Base-by-base conservation (phyloP, 768 basidiomycete genomes). In the Wakefieldia striispora region DNA sequence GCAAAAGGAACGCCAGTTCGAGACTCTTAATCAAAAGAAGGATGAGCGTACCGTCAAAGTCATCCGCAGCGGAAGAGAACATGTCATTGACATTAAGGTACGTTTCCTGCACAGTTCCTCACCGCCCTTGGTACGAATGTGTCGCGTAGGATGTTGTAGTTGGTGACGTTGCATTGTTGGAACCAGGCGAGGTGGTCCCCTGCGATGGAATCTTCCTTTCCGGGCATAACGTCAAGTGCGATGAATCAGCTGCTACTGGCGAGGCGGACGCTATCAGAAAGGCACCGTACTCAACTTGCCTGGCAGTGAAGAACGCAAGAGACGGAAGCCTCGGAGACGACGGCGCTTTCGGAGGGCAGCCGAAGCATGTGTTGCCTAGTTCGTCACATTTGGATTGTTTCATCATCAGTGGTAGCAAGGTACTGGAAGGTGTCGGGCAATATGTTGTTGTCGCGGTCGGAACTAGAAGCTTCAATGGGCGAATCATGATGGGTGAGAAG, bases 1-100 rank as follows among this genome's bases (percentile, higher is more conserved):
- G 88, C 94, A 97, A 70, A 98, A 98, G 70, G 97, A 99, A 68
- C 84, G 85, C 2, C 97, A 98, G 70, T 99, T 99, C 75, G 84
- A 86, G 60, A 76, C 75, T 17, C 79, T 99, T 36, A 98, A 97
- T 62, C 90, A 88, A 58, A 88, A 95, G 70, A 95, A 95, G 70
- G 95, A 98, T 49, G 97, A 95, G 58, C 88, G 97, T 23, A 82
- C 79, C 6, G 83, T 93, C 58, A 93, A 93, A 68, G 85, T 88
- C 44, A 84, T 92, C 51, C 84, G 93, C 12, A 72, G 80, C 47
- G 85, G 84, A 27, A 65, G 74, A 11, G 89, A 93, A 55, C 78
- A 75, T 43, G 71, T 90, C 24, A 75, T 95, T 58, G 89, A 90
- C 55, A 80, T 95, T 65, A 93, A 90, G 71, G 91, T 89, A 36